Percentiles rank a stretch among this genome's conserved stretches.
phyloP scores from a whole-genome alignment of 1,284 basidiomycete genomes.

The Naganishia cerealis region DNA sequence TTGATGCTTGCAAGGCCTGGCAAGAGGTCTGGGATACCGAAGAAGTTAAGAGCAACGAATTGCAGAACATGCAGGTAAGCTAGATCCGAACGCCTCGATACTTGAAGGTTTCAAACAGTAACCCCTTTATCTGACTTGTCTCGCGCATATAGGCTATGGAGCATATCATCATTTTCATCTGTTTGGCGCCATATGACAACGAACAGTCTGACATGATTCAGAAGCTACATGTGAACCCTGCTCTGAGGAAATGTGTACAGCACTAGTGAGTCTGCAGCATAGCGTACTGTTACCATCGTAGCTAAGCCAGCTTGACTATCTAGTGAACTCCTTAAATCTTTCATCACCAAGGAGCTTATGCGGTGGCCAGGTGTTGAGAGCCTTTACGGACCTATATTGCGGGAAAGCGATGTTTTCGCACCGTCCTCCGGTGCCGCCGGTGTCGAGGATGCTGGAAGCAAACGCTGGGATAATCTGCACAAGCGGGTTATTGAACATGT shows the following conservation, averaged over 20 bases:
- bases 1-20: constrained; percentile 93
- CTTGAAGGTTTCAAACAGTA: neutral
- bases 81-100: neutral
- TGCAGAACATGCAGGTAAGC: constrained; percentile 71
- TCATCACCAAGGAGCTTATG: constrained; percentile 93
- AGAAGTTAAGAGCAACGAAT: constrained; percentile 77
- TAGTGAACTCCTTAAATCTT: constrained; percentile 93
- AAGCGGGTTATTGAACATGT: constrained; percentile 96
- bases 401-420: constrained; percentile 77
- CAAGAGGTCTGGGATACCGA: constrained; percentile 96
- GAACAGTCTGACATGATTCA: constrained; percentile 97
- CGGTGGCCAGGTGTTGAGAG: constrained; percentile 94
- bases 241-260: constrained; percentile 74
- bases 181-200: constrained; percentile 90
- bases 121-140: neutral
- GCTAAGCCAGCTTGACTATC: neutral
- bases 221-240: constrained; percentile 75
- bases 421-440: constrained; percentile 41
- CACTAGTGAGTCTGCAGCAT: constrained; percentile 68
- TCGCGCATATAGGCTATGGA: constrained; percentile 68
- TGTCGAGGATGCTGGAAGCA: constrained; percentile 58
- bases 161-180: constrained; percentile 91
- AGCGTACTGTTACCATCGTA: neutral
- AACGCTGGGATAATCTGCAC: constrained; percentile 93
- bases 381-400: constrained; percentile 81